Base-by-base conservation (phyloP, 2,329 filamentous ascomycete genomes). In the Curvularia sp. region DNA sequence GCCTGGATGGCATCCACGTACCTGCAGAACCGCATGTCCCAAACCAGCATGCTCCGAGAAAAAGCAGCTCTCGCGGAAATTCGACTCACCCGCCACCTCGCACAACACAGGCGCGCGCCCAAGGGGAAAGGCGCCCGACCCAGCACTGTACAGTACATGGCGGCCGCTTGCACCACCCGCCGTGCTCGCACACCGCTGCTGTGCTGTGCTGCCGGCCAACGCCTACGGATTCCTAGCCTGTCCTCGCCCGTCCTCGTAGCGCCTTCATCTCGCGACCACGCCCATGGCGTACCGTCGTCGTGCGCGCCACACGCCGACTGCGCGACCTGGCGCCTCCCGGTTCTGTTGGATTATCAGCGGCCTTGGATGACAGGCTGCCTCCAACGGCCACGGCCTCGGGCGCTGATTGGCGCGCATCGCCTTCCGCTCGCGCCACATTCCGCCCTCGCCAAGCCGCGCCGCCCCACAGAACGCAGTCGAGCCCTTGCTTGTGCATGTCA, bases 391-490 rank as follows among this genome's bases (percentile, higher is more conserved):
- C 35, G n/a, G 6, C 41, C 31, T 33, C 30, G 49, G 46, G 31
- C 26, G n/a, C 18, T 35, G 18, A 55, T 58, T 55, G 56, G 49
- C 42, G 53, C 53, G 42, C 41, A 26, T 59, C 43, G 31, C 49
- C 44, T 33, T 59, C 26, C 39, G 56, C 58, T 52, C 58, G 50
- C 60, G 61, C 60, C 60, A 58, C 57, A 53, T 44, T 53, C 55
- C 41, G 47, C 44, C 50, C 51, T 43, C 44, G 47, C 42, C 42
- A 42, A 26, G 55, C 31, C 41, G 48, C 53, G 43, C 41, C 28
- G 50, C 12, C 55, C 53, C 47, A 52, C 57, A 51, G 53, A 59
- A 56, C 57, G 51, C 39, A 56, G 57, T 56, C 57, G 57, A 59
- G 57, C 53, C 57, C 51, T 47, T 56, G 56, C 41, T 55, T 58